These are phyloP conservation scores for Neonectria sp. DNA, from an alignment of 2,329 filamentous ascomycete genomes.

Conservation along the genomic window DNA sequence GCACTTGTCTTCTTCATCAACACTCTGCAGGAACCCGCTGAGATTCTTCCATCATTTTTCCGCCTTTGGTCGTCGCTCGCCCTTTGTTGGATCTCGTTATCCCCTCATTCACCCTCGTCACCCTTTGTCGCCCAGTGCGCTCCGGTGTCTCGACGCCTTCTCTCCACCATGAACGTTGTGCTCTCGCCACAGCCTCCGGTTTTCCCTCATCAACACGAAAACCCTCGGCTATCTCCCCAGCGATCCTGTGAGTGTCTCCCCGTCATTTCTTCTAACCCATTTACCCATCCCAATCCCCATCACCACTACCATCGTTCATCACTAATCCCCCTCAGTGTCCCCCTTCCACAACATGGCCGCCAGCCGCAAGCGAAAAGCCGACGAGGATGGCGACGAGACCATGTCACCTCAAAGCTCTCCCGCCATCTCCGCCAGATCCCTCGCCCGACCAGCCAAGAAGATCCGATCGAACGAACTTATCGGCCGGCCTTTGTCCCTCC, in stretches of 20 bases:
- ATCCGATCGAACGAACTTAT: constrained; percentile 74
- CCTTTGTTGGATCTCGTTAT: constrained; percentile 31
- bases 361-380: constrained; percentile 88
- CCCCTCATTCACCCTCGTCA: constrained; percentile 30
- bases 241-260: constrained; percentile 65
- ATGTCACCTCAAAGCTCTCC: constrained; percentile 90
- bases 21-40: background rate
- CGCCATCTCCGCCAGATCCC: constrained; percentile 77
- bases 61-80: constrained; percentile 1
- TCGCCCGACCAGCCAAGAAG: constrained; percentile 78
- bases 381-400: constrained; percentile 86
- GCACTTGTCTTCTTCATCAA: constrained; percentile 3
- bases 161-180: constrained; percentile 72
- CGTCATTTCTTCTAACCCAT: background rate
- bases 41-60: background rate
- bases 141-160: constrained; percentile 16
- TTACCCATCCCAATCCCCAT: background rate
- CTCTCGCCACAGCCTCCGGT: constrained; percentile 72
- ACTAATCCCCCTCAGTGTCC: constrained; percentile 52
- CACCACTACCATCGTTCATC: constrained; percentile 26
- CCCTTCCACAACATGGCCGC: constrained; percentile 69
- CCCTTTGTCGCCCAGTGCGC: constrained; percentile 22
- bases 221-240: constrained; percentile 67
- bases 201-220: constrained; percentile 73
- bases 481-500: constrained; percentile 69